A percentile compares a stretch with the other conserved stretches of the same genome.
These are phyloP conservation scores for Saturnispora bothae DNA, from an alignment of 805 yeast genomes.

Conservation along the genomic window DNA sequence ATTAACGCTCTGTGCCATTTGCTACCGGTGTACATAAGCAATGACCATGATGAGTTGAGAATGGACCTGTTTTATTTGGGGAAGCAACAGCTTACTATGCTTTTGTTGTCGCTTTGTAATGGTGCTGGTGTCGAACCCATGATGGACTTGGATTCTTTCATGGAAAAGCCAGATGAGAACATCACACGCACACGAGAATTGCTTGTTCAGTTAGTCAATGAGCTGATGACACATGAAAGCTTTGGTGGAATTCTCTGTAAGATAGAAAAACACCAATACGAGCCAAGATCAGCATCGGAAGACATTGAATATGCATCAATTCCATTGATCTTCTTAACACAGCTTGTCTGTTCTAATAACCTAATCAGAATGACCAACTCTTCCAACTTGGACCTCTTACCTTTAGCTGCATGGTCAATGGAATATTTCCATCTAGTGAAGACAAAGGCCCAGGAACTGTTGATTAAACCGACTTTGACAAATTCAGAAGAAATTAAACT, in stretches of 20 bases:
- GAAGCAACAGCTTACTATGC: slow-evolving; percentile 4
- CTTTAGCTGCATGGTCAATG: slow-evolving; percentile 32
- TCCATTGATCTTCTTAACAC: slow-evolving; percentile 4
- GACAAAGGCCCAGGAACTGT: slow-evolving; percentile 1
- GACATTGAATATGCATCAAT: background rate
- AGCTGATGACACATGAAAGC: slow-evolving; percentile 6
- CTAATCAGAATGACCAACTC: background rate
- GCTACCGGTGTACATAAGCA: background rate
- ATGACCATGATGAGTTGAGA: slow-evolving; percentile 5
- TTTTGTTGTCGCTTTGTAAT: slow-evolving; percentile 6
- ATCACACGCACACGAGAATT: background rate
- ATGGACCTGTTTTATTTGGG: slow-evolving; percentile 4
- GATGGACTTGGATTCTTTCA: slow-evolving; percentile 1
- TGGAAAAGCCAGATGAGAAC: background rate
- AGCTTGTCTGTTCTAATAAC: background rate
- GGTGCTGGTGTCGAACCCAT: background rate
- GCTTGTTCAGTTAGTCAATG: background rate
- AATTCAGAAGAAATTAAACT: slow-evolving; percentile 7
- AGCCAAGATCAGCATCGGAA: background rate
- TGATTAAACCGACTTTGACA: slow-evolving; percentile 4
- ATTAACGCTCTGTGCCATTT: background rate
- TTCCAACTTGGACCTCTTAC: background rate
- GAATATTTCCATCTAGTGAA: slow-evolving; percentile 23
- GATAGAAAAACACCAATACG: slow-evolving; percentile 5
- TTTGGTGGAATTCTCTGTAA: slow-evolving; percentile 6